Conservation (phyloP, 192 early-diverging fungal genomes). For the Entomortierella beljakovae region DNA sequence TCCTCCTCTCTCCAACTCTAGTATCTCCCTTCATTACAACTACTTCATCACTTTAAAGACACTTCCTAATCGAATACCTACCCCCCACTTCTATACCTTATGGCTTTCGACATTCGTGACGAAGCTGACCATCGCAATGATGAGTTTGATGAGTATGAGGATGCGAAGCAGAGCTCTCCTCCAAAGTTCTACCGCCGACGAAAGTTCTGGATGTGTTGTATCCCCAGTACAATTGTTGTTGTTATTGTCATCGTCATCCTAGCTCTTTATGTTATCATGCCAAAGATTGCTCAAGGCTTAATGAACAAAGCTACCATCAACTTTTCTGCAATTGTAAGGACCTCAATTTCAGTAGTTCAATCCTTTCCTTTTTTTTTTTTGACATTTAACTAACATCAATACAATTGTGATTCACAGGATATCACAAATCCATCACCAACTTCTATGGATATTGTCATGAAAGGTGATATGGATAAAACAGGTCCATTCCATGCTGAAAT, state of each 20-base stretch:
- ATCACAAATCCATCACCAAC: constrained; percentile 30
- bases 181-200: constrained; percentile 61
- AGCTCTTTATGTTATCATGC: constrained; percentile 61
- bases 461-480: constrained; percentile 43
- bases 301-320: constrained; percentile 39
- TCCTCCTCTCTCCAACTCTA: too few relatives aligned
- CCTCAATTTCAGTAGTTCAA: neutral
- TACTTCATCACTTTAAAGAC: too few relatives aligned
- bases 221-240: constrained; percentile 46
- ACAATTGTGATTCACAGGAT: neutral
- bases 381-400: neutral
- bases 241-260: constrained; percentile 55
- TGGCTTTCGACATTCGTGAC: constrained; percentile 48
- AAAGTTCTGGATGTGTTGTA: constrained; percentile 61
- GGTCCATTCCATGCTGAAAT: constrained; percentile 62
- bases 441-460: constrained; percentile 30
- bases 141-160: constrained; percentile 44
- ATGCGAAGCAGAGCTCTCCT: constrained; percentile 36
- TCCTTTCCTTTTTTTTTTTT: neutral
- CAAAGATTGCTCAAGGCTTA: constrained; percentile 58
- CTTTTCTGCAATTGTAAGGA: constrained; percentile 22
- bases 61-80: too few relatives aligned
- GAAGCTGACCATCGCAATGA: constrained; percentile 35
- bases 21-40: too few relatives aligned
- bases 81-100: neutral